These are phyloP conservation scores for Petunia hybrid DNA, from an alignment of 305 asterid genomes.

Conservation along the genomic window DNA sequence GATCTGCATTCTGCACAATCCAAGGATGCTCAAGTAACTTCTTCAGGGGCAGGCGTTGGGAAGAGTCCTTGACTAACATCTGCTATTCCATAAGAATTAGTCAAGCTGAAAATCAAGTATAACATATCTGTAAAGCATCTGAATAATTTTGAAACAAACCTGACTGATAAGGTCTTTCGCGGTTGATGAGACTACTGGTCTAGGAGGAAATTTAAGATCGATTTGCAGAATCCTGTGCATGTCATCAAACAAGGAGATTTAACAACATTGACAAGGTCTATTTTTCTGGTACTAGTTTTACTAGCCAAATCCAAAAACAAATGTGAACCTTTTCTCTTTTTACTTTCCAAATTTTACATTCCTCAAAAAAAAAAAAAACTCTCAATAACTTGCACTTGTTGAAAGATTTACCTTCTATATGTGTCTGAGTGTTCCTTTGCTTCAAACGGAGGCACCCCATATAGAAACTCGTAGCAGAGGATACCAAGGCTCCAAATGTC, in stretches of 20 bases:
- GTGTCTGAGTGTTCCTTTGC: conserved; percentile 93
- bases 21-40: conserved; percentile 90
- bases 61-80: conserved; percentile 89
- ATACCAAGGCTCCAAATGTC: conserved; percentile 97
- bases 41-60: conserved; percentile 69
- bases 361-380: not conserved
- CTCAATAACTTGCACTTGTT: not conserved
- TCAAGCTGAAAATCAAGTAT: conserved; percentile 10
- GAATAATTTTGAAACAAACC: conserved; percentile 46
- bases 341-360: not conserved
- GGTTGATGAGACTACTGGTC: conserved; percentile 71
- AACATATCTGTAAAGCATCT: not conserved
- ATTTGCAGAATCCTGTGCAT: conserved; percentile 82
- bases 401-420: conserved; percentile 70
- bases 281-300: not conserved
- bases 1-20: conserved; percentile 87
- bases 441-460: conserved; percentile 93
- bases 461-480: conserved; percentile 87
- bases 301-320: conserved; percentile 13
- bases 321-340: not conserved
- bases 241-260: not conserved
- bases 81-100: conserved; percentile 36
- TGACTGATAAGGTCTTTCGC: conserved; percentile 91
- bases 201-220: conserved; percentile 86
- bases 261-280: not conserved